Evolutionary conservation across 768 basidiomycete genomes (phyloP), one percentile per base, ranked within the genome.

Genomic region (Auriculariales sp.): DNA sequence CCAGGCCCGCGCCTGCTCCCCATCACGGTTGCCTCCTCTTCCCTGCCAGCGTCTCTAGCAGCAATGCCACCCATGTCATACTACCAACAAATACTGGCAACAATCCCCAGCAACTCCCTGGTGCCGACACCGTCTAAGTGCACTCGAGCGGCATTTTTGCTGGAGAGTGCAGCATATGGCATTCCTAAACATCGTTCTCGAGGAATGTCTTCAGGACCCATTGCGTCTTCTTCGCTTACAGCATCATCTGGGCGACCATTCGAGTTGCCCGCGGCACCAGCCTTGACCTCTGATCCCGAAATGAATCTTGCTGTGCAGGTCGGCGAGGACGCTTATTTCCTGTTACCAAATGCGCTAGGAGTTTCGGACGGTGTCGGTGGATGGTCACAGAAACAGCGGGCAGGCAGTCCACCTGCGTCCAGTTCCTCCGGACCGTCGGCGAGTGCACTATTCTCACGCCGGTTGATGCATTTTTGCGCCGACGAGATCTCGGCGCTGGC

Each of bases 361-460:
- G 83, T 98, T 7, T 89, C 92, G 3, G 93, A 97, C 60, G 93
- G 93, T 28, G 93, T 97, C 0, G 93, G 93, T 0, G 92, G 92
- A 0, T 95, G 91, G 92, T 73, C 81, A 6, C 64, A 34, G 30
- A 28, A 9, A 33, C 14, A 24, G 4, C 46, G 11, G 44, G 28
- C n/a, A 34, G 15, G 17, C 33, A 54, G 49, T 42, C 12, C 50
- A 11, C 47, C 61, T 24, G 66, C 66, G 19, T 64, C 65, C 27
- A 68, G 72, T 12, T 61, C 74, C 1, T 68, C 68, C 46, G 73
- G 82, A 0, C 68, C 83, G 4, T 84, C 84, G 53, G 85, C 68
- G 22, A 67, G 69, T 0, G 67, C 68, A 1, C 56, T 67, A 45
- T 70, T 69, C 60, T 61, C 86, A 2, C 71, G 80, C 17, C 72